Evolutionary conservation across 2,329 filamentous ascomycete species (phyloP), one percentile per base, ranked within the genome.

Genomic region (Fusarium neocosmosporiellum): DNA sequence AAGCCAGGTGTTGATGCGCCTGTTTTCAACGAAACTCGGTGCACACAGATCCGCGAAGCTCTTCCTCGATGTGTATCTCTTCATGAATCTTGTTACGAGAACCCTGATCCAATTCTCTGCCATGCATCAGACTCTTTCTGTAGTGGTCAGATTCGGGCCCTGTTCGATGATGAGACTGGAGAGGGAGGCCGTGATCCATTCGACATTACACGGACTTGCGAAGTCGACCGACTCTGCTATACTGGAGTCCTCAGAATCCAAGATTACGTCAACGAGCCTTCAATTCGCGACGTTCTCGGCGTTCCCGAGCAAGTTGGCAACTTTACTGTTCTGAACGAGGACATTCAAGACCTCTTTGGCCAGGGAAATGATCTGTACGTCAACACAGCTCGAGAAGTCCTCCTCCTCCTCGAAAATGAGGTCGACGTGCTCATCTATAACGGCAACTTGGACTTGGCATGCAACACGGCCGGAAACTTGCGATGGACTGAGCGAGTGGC

Each of bases 391-490:
- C 1, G 63, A 76, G 22, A 54, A 50, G 18, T 75, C 0, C 29
- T 61, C 0, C 70, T 67, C 18, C 14, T 75, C 0, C 59, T 74
- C 7, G 20, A 70, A 10, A 20, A 59, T 2, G 39, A 58, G 0
- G n/a, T 75, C 0, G 71, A 75, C 18, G 71, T 75, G 1, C 27
- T 75, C 0, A 34, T 75, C 18, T 75, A 75, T 18, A 72, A 75
- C 27, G 73, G 73, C 7, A 75, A 75, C 2, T 11, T 75, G 1
- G 73, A 75, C 10, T 64, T 75, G 0, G 73, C 73, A 0, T 75
- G 73, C 27, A 75, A 75, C 13, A 75, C 71, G 0, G 68, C 73
- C 2, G 73, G 73, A 5, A 75, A 75, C 27, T 2, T 75, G 7
- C 58, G 55, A 50, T 75, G 73, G 73, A 74, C 61, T 1, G 58